These are phyloP conservation scores for Glycyrrhiza uralensis DNA, from an alignment of 306 rosid genomes.

Conservation along the genomic window DNA sequence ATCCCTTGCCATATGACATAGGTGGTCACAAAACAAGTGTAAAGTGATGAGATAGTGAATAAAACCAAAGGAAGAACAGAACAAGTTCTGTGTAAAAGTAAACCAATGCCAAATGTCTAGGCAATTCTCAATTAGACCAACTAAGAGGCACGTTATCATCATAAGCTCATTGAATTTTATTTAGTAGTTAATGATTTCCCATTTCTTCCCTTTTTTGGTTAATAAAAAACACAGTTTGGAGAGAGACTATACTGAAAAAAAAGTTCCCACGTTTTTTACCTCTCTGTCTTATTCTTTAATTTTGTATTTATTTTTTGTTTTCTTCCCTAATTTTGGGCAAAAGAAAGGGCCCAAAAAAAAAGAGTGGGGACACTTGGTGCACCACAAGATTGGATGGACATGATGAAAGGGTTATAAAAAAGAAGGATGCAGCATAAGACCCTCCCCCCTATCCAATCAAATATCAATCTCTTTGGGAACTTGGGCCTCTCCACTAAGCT, in stretches of 20 bases:
- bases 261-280: slow-evolving; percentile 33
- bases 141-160: slow-evolving; percentile 41
- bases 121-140: slow-evolving; percentile 29
- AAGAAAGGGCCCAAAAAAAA: slow-evolving; percentile 29
- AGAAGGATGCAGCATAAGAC: slow-evolving; percentile 53
- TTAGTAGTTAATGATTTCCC: slow-evolving; percentile 48
- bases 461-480: slow-evolving; percentile 92
- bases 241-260: slow-evolving; percentile 28
- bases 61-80: slow-evolving; percentile 25
- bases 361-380: slow-evolving; percentile 54
- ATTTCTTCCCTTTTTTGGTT: slow-evolving; percentile 39
- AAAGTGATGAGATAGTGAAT: slow-evolving; percentile 26
- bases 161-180: slow-evolving; percentile 59
- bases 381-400: slow-evolving; percentile 49
- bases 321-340: slow-evolving; percentile 17
- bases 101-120: slow-evolving; percentile 23
- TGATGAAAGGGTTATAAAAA: slow-evolving; percentile 51
- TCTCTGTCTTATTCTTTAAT: slow-evolving; percentile 17
- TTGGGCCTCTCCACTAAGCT: slow-evolving; percentile 79
- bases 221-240: slow-evolving; percentile 31
- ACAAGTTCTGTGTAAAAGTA: slow-evolving; percentile 26
- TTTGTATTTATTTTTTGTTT: too few relatives aligned
- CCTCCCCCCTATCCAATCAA: slow-evolving; percentile 63
- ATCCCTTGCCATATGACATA: slow-evolving; percentile 19
- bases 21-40: slow-evolving; percentile 9